Conservation (phyloP, 352 stramenopile genomes). For the Pythium volutum region DNA sequence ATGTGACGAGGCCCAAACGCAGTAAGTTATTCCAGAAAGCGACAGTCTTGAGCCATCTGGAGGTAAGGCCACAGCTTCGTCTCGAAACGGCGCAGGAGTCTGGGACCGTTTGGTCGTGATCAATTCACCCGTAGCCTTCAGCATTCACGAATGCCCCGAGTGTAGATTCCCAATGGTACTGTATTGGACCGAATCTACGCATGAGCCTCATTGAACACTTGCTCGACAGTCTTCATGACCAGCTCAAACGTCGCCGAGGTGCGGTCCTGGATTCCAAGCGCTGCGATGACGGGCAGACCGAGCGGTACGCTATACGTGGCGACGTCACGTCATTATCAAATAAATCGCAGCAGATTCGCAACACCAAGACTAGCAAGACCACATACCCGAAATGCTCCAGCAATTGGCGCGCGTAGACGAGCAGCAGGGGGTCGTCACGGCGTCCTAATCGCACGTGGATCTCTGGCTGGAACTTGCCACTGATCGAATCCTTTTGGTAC, state of each 20-base stretch:
- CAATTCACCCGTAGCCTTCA: no score
- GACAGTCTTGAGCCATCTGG: no score
- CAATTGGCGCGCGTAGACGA: conserved; percentile 82
- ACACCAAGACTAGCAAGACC: neutral
- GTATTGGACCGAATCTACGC: neutral
- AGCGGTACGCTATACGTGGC: conserved; percentile 41
- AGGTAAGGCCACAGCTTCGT: no score
- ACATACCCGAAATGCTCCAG: conserved; percentile 79
- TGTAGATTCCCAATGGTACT: neutral
- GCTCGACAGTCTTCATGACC: conserved; percentile 63
- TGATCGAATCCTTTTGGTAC: conserved; percentile 72
- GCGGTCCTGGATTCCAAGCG: conserved; percentile 76
- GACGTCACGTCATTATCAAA: neutral
- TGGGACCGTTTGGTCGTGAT: neutral
- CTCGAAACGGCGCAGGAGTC: neutral
- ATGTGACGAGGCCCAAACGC: neutral
- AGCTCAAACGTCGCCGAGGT: conserved; percentile 69
- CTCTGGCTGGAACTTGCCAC: conserved; percentile 70
- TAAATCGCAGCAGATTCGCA: neutral
- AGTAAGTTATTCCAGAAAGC: no score
- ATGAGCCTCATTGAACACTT: conserved; percentile 34
- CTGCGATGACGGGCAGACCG: conserved; percentile 63
- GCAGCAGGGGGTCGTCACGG: conserved; percentile 75
- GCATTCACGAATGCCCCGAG: no score
- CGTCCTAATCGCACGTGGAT: conserved; percentile 75